Conservation (phyloP, 225 moss, liverwort and hornwort genomes). For the Polytrichum formosum region DNA sequence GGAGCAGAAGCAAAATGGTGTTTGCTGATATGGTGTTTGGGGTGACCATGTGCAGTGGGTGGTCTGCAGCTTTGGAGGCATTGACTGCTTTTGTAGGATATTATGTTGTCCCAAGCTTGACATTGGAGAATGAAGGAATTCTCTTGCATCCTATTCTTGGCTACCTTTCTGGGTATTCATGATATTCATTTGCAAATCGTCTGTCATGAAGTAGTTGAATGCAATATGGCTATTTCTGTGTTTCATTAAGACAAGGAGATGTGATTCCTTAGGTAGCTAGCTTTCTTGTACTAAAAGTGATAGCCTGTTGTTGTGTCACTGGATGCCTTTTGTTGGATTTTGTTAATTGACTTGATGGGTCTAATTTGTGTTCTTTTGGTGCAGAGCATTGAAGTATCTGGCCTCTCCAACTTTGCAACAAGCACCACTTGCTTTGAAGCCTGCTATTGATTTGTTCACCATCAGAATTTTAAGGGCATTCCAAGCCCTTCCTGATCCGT, state of each 20-base stretch:
- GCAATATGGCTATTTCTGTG: too few species aligned
- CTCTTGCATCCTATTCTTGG: slow-evolving; percentile 84
- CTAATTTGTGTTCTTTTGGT: not conserved
- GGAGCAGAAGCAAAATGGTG: too few species aligned
- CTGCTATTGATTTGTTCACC: slow-evolving; percentile 81
- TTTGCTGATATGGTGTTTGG: slow-evolving; percentile 21
- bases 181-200: too few species aligned
- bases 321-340: too few species aligned
- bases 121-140: slow-evolving; percentile 67
- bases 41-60: slow-evolving; percentile 52
- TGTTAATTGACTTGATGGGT: not conserved
- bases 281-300: too few species aligned
- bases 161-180: slow-evolving; percentile 71
- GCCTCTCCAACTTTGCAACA: slow-evolving; percentile 78
- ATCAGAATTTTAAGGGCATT: slow-evolving; percentile 85
- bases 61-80: slow-evolving; percentile 95
- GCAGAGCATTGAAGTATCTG: slow-evolving; percentile 82
- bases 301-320: too few species aligned
- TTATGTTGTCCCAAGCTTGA: slow-evolving; percentile 74
- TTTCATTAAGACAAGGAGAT: too few species aligned
- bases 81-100: slow-evolving; percentile 79
- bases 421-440: slow-evolving; percentile 57
- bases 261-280: too few species aligned
- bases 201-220: too few species aligned
- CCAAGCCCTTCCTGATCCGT: slow-evolving; percentile 86